Evolutionary conservation across 1,284 basidiomycete species (phyloP).

Genomic region (Ceratobasidium sp.): DNA sequence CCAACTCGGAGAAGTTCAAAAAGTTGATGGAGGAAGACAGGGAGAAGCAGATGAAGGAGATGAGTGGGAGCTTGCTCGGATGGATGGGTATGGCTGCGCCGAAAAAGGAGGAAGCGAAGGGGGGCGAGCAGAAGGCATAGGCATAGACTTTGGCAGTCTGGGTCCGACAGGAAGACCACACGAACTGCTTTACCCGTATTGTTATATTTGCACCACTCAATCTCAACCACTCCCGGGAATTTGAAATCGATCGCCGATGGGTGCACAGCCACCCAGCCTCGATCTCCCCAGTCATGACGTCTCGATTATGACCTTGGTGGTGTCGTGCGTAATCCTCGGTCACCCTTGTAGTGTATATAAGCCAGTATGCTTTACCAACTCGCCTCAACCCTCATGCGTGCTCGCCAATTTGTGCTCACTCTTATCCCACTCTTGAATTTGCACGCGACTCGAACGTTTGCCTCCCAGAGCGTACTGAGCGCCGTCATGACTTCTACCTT

Average conservation of each 20-base stretch:
- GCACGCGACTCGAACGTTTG: constrained; percentile 19
- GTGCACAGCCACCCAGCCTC: constrained; percentile 13
- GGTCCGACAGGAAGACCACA: neutral
- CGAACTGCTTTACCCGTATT: constrained; percentile 18
- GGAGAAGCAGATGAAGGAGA: constrained; percentile 77
- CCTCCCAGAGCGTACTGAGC: constrained; percentile 17
- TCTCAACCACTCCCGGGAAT: neutral
- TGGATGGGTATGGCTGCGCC: constrained; percentile 44
- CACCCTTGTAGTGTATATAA: too few species aligned
- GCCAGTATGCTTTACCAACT: neutral
- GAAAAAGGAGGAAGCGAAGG: constrained; percentile 24
- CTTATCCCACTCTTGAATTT: constrained; percentile 34
- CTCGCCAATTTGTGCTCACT: constrained; percentile 22
- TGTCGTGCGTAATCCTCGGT: too few species aligned
- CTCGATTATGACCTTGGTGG: neutral
- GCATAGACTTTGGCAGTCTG: neutral
- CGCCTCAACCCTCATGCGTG: constrained; percentile 21
- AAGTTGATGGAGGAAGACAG: constrained; percentile 84
- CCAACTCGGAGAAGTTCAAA: constrained; percentile 87
- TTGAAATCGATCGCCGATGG: constrained; percentile 27
- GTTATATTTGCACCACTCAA: constrained; percentile 43
- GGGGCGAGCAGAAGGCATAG: constrained; percentile 29
- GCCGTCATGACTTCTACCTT: constrained; percentile 10
- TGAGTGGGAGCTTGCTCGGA: constrained; percentile 64
- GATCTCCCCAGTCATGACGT: neutral